These are phyloP conservation scores for Plenodomus biglobosus DNA, from an alignment of 2,329 filamentous ascomycete genomes.

Conservation along the genomic window DNA sequence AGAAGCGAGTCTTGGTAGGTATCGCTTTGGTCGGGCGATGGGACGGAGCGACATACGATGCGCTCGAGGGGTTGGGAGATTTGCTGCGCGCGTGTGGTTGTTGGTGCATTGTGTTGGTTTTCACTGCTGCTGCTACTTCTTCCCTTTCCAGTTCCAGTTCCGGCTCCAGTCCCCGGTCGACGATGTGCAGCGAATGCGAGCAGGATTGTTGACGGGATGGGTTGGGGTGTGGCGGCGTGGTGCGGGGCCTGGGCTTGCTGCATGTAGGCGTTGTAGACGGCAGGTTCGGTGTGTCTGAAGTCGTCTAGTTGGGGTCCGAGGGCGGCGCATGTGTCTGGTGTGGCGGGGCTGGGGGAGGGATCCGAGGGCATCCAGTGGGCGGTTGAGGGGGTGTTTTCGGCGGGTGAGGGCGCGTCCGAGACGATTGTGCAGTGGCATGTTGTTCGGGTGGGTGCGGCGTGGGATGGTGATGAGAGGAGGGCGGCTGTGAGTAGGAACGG, in stretches of 20 bases:
- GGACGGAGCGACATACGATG: conserved; percentile 30
- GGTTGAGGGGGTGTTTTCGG: conserved; percentile 20
- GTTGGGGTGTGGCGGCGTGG: conserved; percentile 11
- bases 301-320: conserved; percentile 31
- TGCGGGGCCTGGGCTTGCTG: conserved; percentile 2
- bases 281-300: conserved; percentile 27
- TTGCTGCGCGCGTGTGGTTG: too few relatives aligned
- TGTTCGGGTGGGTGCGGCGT: conserved; percentile 28
- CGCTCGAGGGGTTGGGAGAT: conserved; percentile 5
- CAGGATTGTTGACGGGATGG: conserved; percentile 24
- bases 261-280: conserved; percentile 31
- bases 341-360: conserved; percentile 13
- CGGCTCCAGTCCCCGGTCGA: too few relatives aligned
- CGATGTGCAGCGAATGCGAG: conserved; percentile 12
- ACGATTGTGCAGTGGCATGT: conserved; percentile 36
- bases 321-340: conserved; percentile 21
- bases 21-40: conserved; percentile 14
- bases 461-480: conserved; percentile 14
- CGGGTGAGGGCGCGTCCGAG: conserved; percentile 9
- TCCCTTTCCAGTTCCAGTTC: too few relatives aligned
- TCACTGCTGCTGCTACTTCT: conserved; percentile 5
- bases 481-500: conserved; percentile 13
- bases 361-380: conserved; percentile 24
- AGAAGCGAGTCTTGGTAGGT: conserved; percentile 28
- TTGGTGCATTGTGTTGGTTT: conserved; percentile 1